Evolutionary conservation across 352 stramenopile genomes (phyloP).

Genomic region (Elongisporangium prolatum): DNA sequence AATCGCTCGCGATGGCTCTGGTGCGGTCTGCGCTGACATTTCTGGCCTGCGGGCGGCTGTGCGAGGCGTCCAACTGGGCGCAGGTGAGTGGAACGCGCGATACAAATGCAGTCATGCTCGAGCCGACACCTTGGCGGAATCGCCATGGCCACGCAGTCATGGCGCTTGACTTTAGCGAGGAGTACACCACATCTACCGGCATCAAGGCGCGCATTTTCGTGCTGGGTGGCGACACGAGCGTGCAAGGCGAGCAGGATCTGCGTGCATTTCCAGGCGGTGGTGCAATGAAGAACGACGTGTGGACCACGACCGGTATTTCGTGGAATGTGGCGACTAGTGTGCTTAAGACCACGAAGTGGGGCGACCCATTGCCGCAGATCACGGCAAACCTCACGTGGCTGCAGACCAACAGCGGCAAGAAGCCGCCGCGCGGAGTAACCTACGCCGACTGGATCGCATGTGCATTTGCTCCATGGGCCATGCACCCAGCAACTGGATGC

Average conservation of each 20-base stretch:
- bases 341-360: conserved; percentile 66
- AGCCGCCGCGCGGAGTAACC: conserved; percentile 44
- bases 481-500: conserved; percentile 38
- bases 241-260: conserved; percentile 63
- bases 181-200: conserved; percentile 32
- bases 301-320: conserved; percentile 52
- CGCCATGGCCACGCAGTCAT: conserved; percentile 63
- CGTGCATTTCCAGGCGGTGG: conserved; percentile 66
- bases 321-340: conserved; percentile 54
- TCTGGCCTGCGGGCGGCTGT: background rate
- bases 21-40: background rate
- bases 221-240: conserved; percentile 60
- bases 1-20: background rate
- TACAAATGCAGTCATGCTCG: conserved; percentile 48
- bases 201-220: conserved; percentile 64
- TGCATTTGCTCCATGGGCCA: conserved; percentile 44
- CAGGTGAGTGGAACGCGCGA: conserved; percentile 60
- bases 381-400: conserved; percentile 66
- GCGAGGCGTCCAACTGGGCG: conserved; percentile 49
- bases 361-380: conserved; percentile 59
- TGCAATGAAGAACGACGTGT: conserved; percentile 66
- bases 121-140: conserved; percentile 49
- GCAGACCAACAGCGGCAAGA: conserved; percentile 69
- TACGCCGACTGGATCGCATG: conserved; percentile 69
- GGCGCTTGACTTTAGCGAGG: conserved; percentile 51